Evolutionary conservation across 805 yeast genomes (phyloP), one percentile per base, ranked within the genome.

Genomic region (Schwanniomyces occidentalis): DNA sequence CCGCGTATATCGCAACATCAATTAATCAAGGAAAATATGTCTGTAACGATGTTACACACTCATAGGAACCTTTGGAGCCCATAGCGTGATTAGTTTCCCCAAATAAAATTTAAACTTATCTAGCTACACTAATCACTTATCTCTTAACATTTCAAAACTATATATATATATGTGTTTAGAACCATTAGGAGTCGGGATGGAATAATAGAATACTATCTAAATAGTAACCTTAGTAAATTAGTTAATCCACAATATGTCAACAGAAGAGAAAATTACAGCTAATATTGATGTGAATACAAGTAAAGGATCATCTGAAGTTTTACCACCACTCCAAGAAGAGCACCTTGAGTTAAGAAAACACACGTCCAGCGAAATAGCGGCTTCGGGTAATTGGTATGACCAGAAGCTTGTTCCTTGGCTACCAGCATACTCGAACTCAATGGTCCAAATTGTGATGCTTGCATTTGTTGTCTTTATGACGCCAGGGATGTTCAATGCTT

Each of bases 401-500:
- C 41, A 48, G 31, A 49, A 53, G 20, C 35, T 40, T 3, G 41
- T 51, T 15, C 39, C 52, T 14, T 52, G 45, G 35, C 24, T 64
- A 12, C 69, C 65, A 1, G 61, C 61, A 2, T 71, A 61, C 51
- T 65, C 70, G 6, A 49, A 57, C 41, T 52, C 69, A 29, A 54
- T 56, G 49, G 56, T 60, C 31, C 79, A 73, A 52, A 52, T 74
- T 22, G 58, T 73, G 17, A 53, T 74, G 60, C 56, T 72, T 44
- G 57, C 77, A 5, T 68, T 71, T 41, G 71, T 69, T 6, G 51
- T 71, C 20, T 73, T 73, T 49, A 56, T 73, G 61, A 65, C 75
- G n/a, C 75, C 77, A 1, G 78, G 78, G 34, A 69, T 71, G 71
- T 74, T 53, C 56, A 74, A 73, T 39, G 77, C 80, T 35, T 57